Evolutionary conservation across 2,329 filamentous ascomycete species (phyloP), one percentile per base, ranked within the genome.

Genomic region (Calonectria hawksworthii): DNA sequence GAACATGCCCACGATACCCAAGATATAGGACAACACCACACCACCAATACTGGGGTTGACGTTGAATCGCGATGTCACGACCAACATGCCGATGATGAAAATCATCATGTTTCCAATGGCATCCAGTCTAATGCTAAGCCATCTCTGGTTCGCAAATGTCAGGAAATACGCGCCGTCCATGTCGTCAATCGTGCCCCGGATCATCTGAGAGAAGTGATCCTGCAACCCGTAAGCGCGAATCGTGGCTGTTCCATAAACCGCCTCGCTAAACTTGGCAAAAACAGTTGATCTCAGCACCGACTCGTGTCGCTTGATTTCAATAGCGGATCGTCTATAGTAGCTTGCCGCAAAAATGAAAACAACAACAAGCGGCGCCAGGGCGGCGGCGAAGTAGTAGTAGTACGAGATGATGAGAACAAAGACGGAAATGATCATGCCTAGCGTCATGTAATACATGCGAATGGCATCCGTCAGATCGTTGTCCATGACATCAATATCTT

Each of bases 111-210:
- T 96, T 28, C 96, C 95, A 68, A 99, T 94, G 44, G 93, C 87
- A 83, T 99, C 97, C 1, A 99, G 89, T 4, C 96, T 93, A 3
- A 96, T 88, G 13, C 94, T 95, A 16, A 99, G 89, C 96, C 96
- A 99, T 56, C 97, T 91, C 86, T 99, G 96, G 82, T 98, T 98
- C 4, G 95, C 94, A 83, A 98, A 99, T 0, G 96, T 99, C 41
- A 99, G 89, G 84, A 95, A 99, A 85, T 99, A 99, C 0, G 96
- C 96, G 34, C 94, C 92, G 83, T 99, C 93, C 96, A 99, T 98
- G 76, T 95, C 91, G 83, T 99, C 95, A 76, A 99, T 94, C 0
- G 95, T 89, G 1, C 90, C 86, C 66, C 93, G 90, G 61, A 99
- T 89, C 44, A 93, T 92, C 2, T 83, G 83, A 13, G 93, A 90